Percentiles rank a stretch among this genome's conserved stretches.
These are phyloP conservation scores for Herpetomonas samuelpessoai DNA, from an alignment of 208 protist species.

Conservation along the genomic window DNA sequence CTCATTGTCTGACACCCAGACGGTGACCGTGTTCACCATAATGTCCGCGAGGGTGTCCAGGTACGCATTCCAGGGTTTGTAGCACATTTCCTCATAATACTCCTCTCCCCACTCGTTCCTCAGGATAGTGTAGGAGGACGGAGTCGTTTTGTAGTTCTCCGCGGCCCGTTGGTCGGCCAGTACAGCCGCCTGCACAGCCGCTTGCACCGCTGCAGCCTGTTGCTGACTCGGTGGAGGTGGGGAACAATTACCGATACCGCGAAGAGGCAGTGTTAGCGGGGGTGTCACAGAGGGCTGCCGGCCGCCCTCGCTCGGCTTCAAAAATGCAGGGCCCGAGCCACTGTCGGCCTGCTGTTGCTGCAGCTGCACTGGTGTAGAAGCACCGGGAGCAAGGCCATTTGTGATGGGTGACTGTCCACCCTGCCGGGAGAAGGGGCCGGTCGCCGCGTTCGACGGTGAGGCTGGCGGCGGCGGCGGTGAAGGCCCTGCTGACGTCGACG, in stretches of 20 bases:
- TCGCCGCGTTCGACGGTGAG: background rate
- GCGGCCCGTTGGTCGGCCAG: background rate
- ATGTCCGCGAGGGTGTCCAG: constrained; percentile 25
- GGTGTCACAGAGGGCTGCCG: background rate
- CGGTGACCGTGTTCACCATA: constrained; percentile 26
- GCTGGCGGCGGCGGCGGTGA: background rate
- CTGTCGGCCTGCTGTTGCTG: background rate
- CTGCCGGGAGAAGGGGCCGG: too few species aligned
- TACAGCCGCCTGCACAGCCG: constrained; percentile 3
- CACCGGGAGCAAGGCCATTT: too few species aligned
- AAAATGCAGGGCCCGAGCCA: too few species aligned
- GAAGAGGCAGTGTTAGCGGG: too few species aligned
- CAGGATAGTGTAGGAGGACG: constrained; percentile 33
- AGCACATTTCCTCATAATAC: constrained; percentile 38
- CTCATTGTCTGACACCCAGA: constrained; percentile 41
- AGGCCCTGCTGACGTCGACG: background rate
- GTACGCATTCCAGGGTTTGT: constrained; percentile 41
- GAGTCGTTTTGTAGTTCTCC: background rate
- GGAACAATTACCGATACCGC: too few species aligned
- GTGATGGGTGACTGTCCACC: too few species aligned
- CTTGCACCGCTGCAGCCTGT: background rate
- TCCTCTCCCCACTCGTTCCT: constrained; percentile 42
- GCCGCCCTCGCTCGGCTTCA: background rate
- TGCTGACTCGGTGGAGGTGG: too few species aligned
- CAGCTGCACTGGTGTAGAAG: background rate